Evolutionary conservation across 306 rosid genomes (phyloP), one percentile per base, ranked within the genome.

Genomic region (Cucumis hystrix): DNA sequence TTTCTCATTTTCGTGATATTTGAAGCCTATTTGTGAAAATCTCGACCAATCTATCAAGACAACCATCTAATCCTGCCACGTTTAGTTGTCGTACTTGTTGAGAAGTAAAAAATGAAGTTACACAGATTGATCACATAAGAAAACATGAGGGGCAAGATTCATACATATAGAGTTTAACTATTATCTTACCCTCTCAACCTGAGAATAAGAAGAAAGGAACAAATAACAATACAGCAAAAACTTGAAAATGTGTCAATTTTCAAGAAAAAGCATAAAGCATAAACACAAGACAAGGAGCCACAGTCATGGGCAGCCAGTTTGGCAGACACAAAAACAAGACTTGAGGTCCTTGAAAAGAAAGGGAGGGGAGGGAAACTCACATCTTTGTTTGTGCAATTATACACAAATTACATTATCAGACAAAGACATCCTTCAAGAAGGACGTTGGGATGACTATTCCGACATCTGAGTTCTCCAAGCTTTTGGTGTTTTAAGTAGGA

Each of bases 291-390:
- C 41, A 49, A 71, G 58, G 58, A 71, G 28, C 76, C 76, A 49
- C 13, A 65, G 49, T 18, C 72, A 8, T 35, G 49, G 72, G 16
- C 72, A 7, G 45, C 69, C 68, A 37, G 49, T 65, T 71, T 47
- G 60, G 60, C 43, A 71, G 43, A 71, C 76, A 66, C 30, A 45
- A 69, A 69, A 45, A 45, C 75, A 69, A 69, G 13, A 43, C 74
- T 68, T 68, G 37, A 68, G 56, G 74, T 68, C 56, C 74, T 68
- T 68, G 74, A 20, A 68, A 69, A 7, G 21, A 33, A 20, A 10
- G 5, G 12, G 21, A 16, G 8, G 21, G 62, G 8, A 2, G 62
- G 30, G 28, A 33, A 73, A 52, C 59, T 73, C 62, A 73, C 62
- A 51, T 54, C 49, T 52, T 73, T 72, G 33, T 8, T 54, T 54